Evolutionary conservation across 2,329 filamentous ascomycete genomes (phyloP).

Genomic region (Didymosphaeria variabile): DNA sequence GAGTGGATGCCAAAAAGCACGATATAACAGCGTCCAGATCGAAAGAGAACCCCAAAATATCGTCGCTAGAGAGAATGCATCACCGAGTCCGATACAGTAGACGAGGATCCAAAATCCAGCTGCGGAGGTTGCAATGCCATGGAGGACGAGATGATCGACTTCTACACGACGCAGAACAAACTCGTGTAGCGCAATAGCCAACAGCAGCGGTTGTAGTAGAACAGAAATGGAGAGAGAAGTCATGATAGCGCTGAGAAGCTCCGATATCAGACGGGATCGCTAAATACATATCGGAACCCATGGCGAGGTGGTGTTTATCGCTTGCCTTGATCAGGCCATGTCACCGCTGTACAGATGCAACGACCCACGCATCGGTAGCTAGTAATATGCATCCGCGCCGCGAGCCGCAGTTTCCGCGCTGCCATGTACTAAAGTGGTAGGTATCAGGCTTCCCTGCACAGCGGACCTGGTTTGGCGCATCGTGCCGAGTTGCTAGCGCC

Average conservation of each 20-base stretch:
- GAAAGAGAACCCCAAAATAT: conserved; percentile 31
- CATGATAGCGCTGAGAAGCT: neutral
- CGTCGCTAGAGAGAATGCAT: conserved; percentile 20
- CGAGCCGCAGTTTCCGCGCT: neutral
- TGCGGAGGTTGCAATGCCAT: conserved; percentile 12
- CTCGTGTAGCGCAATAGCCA: conserved; percentile 17
- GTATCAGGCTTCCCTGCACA: neutral
- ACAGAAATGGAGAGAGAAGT: neutral
- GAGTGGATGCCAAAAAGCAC: conserved; percentile 36
- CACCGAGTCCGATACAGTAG: conserved; percentile 18
- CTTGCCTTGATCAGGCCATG: neutral
- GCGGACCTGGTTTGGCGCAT: neutral
- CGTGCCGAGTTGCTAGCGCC: neutral
- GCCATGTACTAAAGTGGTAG: neutral
- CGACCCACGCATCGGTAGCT: neutral
- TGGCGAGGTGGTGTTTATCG: neutral
- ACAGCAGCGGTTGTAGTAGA: conserved; percentile 7
- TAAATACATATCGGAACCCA: neutral
- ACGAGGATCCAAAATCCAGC: conserved; percentile 22
- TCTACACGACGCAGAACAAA: conserved; percentile 17
- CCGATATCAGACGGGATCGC: neutral
- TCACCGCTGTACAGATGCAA: neutral
- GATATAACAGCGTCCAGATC: conserved; percentile 33
- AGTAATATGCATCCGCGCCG: neutral
- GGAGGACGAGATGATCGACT: conserved; percentile 17